These are phyloP conservation scores for Hypoxylon trugodes DNA, from an alignment of 495 filamentous ascomycete genomes.

Conservation along the genomic window DNA sequence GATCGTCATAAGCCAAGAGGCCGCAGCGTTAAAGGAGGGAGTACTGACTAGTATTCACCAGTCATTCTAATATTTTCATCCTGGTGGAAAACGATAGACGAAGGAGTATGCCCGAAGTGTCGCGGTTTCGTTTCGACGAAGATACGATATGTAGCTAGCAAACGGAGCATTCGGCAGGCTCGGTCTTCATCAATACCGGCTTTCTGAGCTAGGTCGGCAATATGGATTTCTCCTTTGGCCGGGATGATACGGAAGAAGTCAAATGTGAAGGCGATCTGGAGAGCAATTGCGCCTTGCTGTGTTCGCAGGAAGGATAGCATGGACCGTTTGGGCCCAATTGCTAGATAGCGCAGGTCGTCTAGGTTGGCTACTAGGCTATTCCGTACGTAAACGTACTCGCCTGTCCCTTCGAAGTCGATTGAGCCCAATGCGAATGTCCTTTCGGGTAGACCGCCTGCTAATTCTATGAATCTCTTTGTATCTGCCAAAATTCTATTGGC, in stretches of 20 bases:
- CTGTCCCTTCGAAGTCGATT: too few species aligned
- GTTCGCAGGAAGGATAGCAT: too few species aligned
- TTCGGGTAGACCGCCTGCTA: too few species aligned
- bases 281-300: too few species aligned
- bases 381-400: too few species aligned
- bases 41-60: constrained; percentile 14
- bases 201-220: constrained; percentile 32
- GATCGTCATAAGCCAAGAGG: neutral
- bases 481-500: too few species aligned
- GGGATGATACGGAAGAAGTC: constrained; percentile 6
- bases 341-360: too few species aligned
- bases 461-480: too few species aligned
- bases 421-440: too few species aligned
- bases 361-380: too few species aligned
- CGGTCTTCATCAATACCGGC: constrained; percentile 42
- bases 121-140: constrained; percentile 33
- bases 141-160: constrained; percentile 39
- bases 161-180: constrained; percentile 28
- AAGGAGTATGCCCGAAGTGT: neutral
- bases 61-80: neutral
- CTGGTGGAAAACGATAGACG: neutral
- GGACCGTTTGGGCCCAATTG: too few species aligned
- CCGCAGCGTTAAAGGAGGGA: neutral
- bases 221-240: constrained; percentile 10
- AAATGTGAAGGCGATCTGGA: neutral